Conservation (phyloP, 805 yeast species). For the Metschnikowia dekortorum region DNA sequence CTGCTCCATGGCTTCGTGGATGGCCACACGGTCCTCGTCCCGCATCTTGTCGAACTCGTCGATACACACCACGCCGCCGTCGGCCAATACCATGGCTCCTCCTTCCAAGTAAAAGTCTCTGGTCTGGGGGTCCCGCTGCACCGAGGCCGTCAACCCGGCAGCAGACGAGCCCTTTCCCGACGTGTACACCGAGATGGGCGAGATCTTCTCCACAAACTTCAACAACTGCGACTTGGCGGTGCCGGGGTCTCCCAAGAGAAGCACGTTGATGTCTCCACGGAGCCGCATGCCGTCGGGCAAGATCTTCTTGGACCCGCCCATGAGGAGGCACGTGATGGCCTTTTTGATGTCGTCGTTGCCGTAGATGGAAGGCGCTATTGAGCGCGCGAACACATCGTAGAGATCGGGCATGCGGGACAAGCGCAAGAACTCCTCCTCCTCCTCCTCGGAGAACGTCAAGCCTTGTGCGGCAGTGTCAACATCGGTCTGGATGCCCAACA, state of each 20-base stretch:
- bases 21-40: slow-evolving; percentile 97
- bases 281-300: slow-evolving; percentile 95
- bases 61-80: slow-evolving; percentile 98
- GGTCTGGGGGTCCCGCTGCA: slow-evolving; percentile 83
- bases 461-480: slow-evolving; percentile 61
- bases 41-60: slow-evolving; percentile 99
- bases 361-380: slow-evolving; percentile 95
- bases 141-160: slow-evolving; percentile 98
- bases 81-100: slow-evolving; percentile 99
- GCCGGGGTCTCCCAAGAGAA: slow-evolving; percentile 96
- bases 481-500: slow-evolving; percentile 82
- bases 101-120: slow-evolving; percentile 96
- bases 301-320: slow-evolving; percentile 92
- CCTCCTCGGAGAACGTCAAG: slow-evolving; percentile 77
- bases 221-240: slow-evolving; percentile 96
- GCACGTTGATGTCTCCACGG: slow-evolving; percentile 94
- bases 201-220: slow-evolving; percentile 90
- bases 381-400: slow-evolving; percentile 76
- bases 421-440: slow-evolving; percentile 84
- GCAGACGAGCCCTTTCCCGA: slow-evolving; percentile 99
- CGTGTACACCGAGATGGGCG: slow-evolving; percentile 93
- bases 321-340: slow-evolving; percentile 83
- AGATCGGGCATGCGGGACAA: slow-evolving; percentile 80
- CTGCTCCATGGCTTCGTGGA: slow-evolving; percentile 99
- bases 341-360: slow-evolving; percentile 92